Evolutionary conservation across 306 rosid species (phyloP).

Genomic region (Cucumis sativus): DNA sequence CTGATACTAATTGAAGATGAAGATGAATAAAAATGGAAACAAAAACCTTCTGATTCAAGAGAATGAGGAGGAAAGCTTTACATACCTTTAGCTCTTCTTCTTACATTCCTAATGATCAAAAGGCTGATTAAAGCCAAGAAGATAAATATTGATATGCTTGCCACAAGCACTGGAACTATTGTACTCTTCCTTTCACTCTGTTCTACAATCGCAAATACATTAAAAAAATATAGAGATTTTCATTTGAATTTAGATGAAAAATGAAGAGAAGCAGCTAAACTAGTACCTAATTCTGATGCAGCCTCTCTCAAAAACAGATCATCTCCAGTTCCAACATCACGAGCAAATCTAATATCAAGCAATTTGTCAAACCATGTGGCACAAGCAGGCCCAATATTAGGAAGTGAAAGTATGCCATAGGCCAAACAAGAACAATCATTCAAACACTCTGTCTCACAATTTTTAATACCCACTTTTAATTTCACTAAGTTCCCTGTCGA

Average conservation of each 20-base stretch:
- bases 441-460: conserved; percentile 11
- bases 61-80: background rate
- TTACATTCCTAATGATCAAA: background rate
- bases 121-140: background rate
- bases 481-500: background rate
- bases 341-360: conserved; percentile 11
- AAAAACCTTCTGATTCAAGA: background rate
- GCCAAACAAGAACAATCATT: conserved; percentile 21
- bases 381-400: conserved; percentile 2
- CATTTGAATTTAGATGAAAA: background rate
- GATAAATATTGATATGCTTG: background rate
- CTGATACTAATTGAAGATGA: too few relatives aligned
- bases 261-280: background rate
- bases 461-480: background rate
- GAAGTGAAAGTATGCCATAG: background rate
- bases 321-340: background rate
- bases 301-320: background rate
- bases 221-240: too few relatives aligned
- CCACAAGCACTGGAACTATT: background rate
- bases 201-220: background rate
- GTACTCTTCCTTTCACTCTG: background rate
- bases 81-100: background rate
- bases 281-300: conserved; percentile 7
- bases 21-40: too few relatives aligned
- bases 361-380: conserved; percentile 16